phyloP scores from a whole-genome alignment of 2,329 filamentous ascomycete species.

The Fusarium pininemorale region DNA sequence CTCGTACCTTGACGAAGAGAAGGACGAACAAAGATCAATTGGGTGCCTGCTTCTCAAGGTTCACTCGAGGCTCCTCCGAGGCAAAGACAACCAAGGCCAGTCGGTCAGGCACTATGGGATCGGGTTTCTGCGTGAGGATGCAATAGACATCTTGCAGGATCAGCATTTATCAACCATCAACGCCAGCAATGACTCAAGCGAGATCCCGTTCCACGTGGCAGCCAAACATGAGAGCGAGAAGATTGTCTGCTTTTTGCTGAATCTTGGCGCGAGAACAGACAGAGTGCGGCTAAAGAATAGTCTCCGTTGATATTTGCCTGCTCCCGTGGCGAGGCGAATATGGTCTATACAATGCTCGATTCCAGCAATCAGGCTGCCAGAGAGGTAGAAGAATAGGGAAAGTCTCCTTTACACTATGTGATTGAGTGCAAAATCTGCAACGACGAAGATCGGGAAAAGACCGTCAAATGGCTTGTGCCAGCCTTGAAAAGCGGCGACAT shows the following conservation, averaged over 20 bases:
- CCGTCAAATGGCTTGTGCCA: not conserved
- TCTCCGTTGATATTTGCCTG: not conserved
- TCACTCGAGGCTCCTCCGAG: not conserved
- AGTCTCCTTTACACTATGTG: not conserved
- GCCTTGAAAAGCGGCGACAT: not conserved
- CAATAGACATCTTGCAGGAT: not conserved
- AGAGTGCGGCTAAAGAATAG: no score
- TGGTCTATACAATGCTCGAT: not conserved
- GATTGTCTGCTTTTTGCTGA: no score
- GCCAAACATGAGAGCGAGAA: no score
- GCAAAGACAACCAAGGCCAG: not conserved
- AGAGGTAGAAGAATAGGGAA: not conserved
- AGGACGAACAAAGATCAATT: not conserved
- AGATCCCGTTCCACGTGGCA: not conserved
- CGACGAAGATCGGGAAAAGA: not conserved
- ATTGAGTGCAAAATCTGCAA: not conserved
- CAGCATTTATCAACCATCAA: not conserved
- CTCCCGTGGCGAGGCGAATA: not conserved
- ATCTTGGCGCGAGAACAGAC: not conserved
- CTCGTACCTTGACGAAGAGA: not conserved
- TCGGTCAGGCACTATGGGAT: not conserved
- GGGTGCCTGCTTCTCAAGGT: not conserved
- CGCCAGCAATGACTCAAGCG: not conserved
- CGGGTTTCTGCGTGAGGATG: not conserved
- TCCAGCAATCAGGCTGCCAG: fast-evolving